A percentile compares a stretch with the other conserved stretches of the same genome.
These are phyloP conservation scores for Trypanosoma melophagium DNA, from an alignment of 208 protist species.

Conservation along the genomic window DNA sequence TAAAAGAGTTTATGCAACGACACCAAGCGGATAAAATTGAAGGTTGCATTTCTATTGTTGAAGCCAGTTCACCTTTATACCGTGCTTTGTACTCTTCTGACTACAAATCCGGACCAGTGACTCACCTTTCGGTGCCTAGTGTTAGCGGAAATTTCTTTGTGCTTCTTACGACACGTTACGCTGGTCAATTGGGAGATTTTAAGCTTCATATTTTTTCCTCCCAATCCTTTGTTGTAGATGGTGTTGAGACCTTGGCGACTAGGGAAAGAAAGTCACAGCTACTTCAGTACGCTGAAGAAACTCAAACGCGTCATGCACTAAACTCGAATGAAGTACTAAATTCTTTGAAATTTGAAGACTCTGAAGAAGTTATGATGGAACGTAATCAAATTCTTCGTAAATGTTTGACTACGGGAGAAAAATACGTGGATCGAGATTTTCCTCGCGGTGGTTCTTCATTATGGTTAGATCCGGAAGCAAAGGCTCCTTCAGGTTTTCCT, in stretches of 20 bases:
- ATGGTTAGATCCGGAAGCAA: conserved; percentile 64
- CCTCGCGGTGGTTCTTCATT: conserved; percentile 75
- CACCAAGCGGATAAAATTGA: conserved; percentile 42
- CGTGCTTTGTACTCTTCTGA: conserved; percentile 36
- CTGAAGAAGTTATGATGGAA: conserved; percentile 20
- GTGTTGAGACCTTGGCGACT: conserved; percentile 23
- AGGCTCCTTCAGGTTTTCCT: conserved; percentile 45
- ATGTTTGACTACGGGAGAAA: conserved; percentile 40
- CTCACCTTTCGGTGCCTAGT: conserved; percentile 28
- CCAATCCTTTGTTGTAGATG: conserved; percentile 47
- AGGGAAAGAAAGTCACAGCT: conserved; percentile 42
- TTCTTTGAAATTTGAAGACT: conserved; percentile 12
- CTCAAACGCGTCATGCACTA: conserved; percentile 28
- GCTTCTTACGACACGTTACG: conserved; percentile 60
- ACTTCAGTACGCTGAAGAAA: conserved; percentile 46
- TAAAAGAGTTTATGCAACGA: conserved; percentile 42
- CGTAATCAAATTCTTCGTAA: conserved; percentile 52
- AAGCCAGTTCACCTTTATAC: conserved; percentile 42
- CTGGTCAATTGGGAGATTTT: conserved; percentile 57
- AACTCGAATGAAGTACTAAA: conserved; percentile 21
- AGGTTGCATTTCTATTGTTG: conserved; percentile 47
- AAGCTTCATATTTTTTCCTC: conserved; percentile 66
- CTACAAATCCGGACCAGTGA: conserved; percentile 16
- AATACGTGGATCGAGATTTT: conserved; percentile 81
- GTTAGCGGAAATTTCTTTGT: conserved; percentile 42